A percentile compares a stretch with the other conserved stretches of the same genome.
phyloP scores from a whole-genome alignment of 805 yeast species.

The Monosporozyma aerobia region DNA sequence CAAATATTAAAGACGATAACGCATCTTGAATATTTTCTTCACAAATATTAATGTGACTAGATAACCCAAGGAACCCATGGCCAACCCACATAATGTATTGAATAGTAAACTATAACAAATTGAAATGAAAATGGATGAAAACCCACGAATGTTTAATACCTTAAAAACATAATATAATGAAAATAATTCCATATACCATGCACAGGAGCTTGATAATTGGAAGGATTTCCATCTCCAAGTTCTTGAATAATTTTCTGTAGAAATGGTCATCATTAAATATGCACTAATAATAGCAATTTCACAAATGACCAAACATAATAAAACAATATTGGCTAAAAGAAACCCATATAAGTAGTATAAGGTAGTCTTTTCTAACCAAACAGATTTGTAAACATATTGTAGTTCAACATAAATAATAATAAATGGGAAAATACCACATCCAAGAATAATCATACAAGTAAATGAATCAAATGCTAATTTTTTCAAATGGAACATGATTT shows the following conservation, averaged over 20 bases:
- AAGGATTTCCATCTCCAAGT: slow-evolving; percentile 81
- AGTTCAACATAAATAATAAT: slow-evolving; percentile 74
- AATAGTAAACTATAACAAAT: slow-evolving; percentile 63
- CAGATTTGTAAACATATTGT: slow-evolving; percentile 58
- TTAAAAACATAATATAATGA: slow-evolving; percentile 56
- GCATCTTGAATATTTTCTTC: slow-evolving; percentile 28
- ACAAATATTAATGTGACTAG: slow-evolving; percentile 60
- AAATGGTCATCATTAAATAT: slow-evolving; percentile 43
- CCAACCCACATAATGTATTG: slow-evolving; percentile 52
- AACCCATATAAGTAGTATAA: slow-evolving; percentile 78
- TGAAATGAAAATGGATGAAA: slow-evolving; percentile 58
- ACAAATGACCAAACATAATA: slow-evolving; percentile 52
- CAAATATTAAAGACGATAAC: neutral
- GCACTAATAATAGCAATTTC: slow-evolving; percentile 67
- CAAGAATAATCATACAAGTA: slow-evolving; percentile 2
- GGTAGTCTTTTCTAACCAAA: slow-evolving; percentile 74
- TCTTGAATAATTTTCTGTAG: slow-evolving; percentile 5
- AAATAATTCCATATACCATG: slow-evolving; percentile 60
- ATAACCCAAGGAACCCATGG: slow-evolving; percentile 70
- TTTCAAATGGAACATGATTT: neutral
- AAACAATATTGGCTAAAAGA: slow-evolving; percentile 48
- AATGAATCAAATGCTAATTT: slow-evolving; percentile 3
- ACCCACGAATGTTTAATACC: slow-evolving; percentile 52
- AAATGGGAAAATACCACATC: slow-evolving; percentile 65
- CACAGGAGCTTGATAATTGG: slow-evolving; percentile 59